Percentiles rank a stretch among this genome's conserved stretches.
phyloP scores from a whole-genome alignment of 2,329 filamentous ascomycete genomes.

The Fusarium humuli region DNA sequence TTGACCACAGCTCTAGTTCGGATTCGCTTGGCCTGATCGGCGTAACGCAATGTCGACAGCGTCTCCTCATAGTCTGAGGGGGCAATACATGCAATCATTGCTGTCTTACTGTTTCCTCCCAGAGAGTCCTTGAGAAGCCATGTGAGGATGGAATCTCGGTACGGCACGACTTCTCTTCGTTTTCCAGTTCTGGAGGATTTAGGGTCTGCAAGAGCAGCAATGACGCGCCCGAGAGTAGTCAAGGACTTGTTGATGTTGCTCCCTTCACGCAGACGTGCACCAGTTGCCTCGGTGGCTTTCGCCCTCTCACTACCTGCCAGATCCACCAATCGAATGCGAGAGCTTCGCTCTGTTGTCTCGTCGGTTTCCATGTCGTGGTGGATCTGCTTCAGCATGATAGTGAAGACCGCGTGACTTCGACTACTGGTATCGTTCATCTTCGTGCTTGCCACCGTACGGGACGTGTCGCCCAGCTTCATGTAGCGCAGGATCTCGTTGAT shows the following conservation, averaged over 20 bases:
- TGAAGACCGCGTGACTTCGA: slow-evolving; percentile 96
- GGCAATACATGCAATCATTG: slow-evolving; percentile 98
- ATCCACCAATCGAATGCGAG: slow-evolving; percentile 93
- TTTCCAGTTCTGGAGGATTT: slow-evolving; percentile 71
- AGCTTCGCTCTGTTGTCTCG: slow-evolving; percentile 94
- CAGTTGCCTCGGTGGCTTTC: slow-evolving; percentile 94
- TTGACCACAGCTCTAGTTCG: slow-evolving; percentile 95
- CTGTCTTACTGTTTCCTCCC: slow-evolving; percentile 96
- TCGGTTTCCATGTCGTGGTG: slow-evolving; percentile 98
- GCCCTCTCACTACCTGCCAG: slow-evolving; percentile 94
- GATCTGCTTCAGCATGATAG: slow-evolving; percentile 97
- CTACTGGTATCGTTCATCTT: slow-evolving; percentile 99
- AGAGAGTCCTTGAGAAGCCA: slow-evolving; percentile 96
- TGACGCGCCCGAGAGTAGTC: slow-evolving; percentile 93
- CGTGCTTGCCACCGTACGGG: slow-evolving; percentile 89
- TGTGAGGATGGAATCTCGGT: slow-evolving; percentile 85
- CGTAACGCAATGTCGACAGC: slow-evolving; percentile 93
- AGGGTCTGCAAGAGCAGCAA: slow-evolving; percentile 84
- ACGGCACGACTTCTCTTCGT: slow-evolving; percentile 78
- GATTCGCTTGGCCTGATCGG: slow-evolving; percentile 97
- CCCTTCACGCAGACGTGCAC: slow-evolving; percentile 88
- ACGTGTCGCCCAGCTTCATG: slow-evolving; percentile 91
- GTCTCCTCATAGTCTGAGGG: slow-evolving; percentile 98
- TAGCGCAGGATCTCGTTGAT: slow-evolving; percentile 87
- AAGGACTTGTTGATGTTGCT: slow-evolving; percentile 99